phyloP scores from a whole-genome alignment of 2,329 filamentous ascomycete genomes.

The Bipolaris cookei region DNA sequence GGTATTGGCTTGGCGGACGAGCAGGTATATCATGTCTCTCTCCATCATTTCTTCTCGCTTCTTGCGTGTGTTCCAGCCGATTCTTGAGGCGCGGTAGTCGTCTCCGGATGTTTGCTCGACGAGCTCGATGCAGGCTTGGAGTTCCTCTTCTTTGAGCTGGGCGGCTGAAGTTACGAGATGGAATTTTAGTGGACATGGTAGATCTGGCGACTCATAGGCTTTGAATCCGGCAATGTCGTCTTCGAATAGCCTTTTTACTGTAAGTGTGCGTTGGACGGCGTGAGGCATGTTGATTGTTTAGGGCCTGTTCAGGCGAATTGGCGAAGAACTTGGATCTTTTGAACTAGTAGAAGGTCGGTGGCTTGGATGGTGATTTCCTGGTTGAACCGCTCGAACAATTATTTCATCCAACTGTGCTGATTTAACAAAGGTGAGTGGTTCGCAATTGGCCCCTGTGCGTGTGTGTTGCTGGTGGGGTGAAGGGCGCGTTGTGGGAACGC shows the following conservation, averaged over 20 bases:
- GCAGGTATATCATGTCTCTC: conserved; percentile 70
- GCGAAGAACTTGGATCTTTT: neutral
- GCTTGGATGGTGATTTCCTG: neutral
- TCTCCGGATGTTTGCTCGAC: conserved; percentile 68
- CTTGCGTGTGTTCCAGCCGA: conserved; percentile 66
- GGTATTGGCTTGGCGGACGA: conserved; percentile 48
- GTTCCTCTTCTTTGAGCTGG: conserved; percentile 47
- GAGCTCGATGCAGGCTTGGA: conserved; percentile 60
- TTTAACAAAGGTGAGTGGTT: neutral
- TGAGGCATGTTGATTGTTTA: neutral
- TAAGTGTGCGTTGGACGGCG: conserved; percentile 3
- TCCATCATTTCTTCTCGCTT: conserved; percentile 74
- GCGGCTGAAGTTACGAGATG: conserved; percentile 32
- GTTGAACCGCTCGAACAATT: neutral
- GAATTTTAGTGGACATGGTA: conserved; percentile 16
- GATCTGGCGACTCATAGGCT: conserved; percentile 1
- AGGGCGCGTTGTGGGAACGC: conserved; percentile 13
- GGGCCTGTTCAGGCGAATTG: neutral
- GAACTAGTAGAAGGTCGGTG: neutral
- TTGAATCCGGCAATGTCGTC: conserved; percentile 7
- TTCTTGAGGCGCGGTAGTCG: conserved; percentile 68
- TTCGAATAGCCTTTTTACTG: conserved; percentile 13
- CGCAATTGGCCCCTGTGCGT: neutral
- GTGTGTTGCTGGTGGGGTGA: neutral
- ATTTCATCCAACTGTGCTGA: neutral